phyloP scores from a whole-genome alignment of 108 stramenopile species.

The Nitzschia sp. region DNA sequence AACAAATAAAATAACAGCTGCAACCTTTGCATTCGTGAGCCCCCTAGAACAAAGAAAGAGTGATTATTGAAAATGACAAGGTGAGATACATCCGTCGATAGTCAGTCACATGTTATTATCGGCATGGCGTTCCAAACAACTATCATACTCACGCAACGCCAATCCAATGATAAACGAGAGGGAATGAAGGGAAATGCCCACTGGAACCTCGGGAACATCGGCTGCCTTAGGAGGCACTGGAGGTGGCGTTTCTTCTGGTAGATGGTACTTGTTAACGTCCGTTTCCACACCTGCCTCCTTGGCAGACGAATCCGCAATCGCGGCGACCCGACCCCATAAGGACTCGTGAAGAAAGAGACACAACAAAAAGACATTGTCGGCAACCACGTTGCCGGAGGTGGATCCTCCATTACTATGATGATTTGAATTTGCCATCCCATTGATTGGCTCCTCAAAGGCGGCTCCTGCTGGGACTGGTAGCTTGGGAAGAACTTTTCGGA shows the following conservation, averaged over 20 bases:
- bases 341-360: slow-evolving; percentile 52
- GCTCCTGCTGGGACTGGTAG: neutral
- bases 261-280: slow-evolving; percentile 66
- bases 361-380: slow-evolving; percentile 37
- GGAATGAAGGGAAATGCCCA: slow-evolving; percentile 54
- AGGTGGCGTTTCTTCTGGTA: slow-evolving; percentile 10
- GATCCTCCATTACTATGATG: neutral
- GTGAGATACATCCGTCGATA: no score
- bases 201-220: slow-evolving; percentile 35
- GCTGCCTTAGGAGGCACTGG: slow-evolving; percentile 26
- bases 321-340: slow-evolving; percentile 66
- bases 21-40: slow-evolving; percentile 68
- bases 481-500: slow-evolving; percentile 26
- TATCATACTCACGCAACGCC: slow-evolving; percentile 49
- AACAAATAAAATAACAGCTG: slow-evolving; percentile 72
- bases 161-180: slow-evolving; percentile 57
- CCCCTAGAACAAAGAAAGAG: slow-evolving; percentile 28
- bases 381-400: slow-evolving; percentile 1
- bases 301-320: slow-evolving; percentile 56
- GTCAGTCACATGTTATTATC: no score
- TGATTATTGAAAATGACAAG: no score
- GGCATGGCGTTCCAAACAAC: no score
- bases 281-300: slow-evolving; percentile 49
- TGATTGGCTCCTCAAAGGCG: neutral
- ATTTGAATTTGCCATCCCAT: no score